Evolutionary conservation across 192 early-diverging fungal genomes (phyloP).

Genomic region (Gonapodya prolifera): DNA sequence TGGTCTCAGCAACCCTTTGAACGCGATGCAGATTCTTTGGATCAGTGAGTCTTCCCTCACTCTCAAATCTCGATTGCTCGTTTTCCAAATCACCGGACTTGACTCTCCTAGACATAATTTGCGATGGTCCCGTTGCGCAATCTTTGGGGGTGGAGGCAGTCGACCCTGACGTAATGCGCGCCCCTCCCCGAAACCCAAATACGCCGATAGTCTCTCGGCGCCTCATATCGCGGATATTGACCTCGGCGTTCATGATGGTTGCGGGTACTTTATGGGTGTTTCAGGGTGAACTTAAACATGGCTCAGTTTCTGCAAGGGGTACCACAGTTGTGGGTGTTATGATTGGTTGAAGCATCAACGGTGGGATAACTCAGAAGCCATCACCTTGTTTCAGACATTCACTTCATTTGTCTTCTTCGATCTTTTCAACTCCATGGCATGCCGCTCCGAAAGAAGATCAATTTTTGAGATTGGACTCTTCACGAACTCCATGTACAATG

Average conservation of each 20-base stretch:
- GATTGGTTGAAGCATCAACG: not conserved
- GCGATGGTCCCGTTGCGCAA: slow-evolving; percentile 97
- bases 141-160: slow-evolving; percentile 91
- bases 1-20: slow-evolving; percentile 79
- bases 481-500: slow-evolving; percentile 81
- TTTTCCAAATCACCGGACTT: too few species aligned
- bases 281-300: slow-evolving; percentile 61
- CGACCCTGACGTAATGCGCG: slow-evolving; percentile 79
- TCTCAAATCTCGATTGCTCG: not conserved
- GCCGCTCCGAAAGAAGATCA: slow-evolving; percentile 74
- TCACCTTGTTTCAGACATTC: slow-evolving; percentile 55
- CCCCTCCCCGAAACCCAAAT: slow-evolving; percentile 65
- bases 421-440: slow-evolving; percentile 87
- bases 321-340: slow-evolving; percentile 81
- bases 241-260: slow-evolving; percentile 68
- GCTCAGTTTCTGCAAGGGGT: slow-evolving; percentile 51
- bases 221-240: slow-evolving; percentile 62
- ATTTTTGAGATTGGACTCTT: slow-evolving; percentile 69
- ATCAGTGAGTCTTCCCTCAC: slow-evolving; percentile 61
- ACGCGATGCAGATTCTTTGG: slow-evolving; percentile 98
- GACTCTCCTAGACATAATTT: slow-evolving; percentile 76
- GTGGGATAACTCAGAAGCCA: not conserved
- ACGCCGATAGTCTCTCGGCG: slow-evolving; percentile 65
- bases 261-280: slow-evolving; percentile 74
- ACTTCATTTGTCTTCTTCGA: slow-evolving; percentile 94